Base-by-base conservation (phyloP, 192 early-diverging fungal genomes). In the Backusella tuberculispora region DNA sequence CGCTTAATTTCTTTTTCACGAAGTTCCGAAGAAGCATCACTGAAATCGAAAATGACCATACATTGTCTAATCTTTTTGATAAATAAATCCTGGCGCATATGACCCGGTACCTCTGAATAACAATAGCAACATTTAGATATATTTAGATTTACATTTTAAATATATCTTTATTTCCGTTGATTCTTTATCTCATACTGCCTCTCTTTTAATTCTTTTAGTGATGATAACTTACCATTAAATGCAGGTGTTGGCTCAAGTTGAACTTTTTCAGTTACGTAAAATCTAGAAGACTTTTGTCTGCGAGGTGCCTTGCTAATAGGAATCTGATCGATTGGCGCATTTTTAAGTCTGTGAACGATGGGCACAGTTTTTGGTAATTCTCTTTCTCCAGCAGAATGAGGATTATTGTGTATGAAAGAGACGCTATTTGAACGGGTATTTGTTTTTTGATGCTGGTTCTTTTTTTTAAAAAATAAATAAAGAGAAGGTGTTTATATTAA, bases 1-100 rank as follows among this genome's bases (percentile, higher is more conserved):
- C 92, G 85, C 80, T 97, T 97, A 71, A 96, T 93, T 74, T 97
- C 95, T 66, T 97, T 97, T 76, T 91, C 93, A 56, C 88, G 88
- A 9, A 95, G 76, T 78, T 95, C 92, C 8, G 88, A 82, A 63
- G 90, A 83, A 6, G 88, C 80, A 79, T 94, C 94, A 68, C 88
- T 94, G 75, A 97, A 97, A 80, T 97, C 95, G 78, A 96, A 97
- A 4, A 96, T 80, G 21, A 91, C 86, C 26, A 83, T 86, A 75
- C 95, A 97, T 77, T 96, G 95, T 41, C 83, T 80, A 12, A 97
- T 77, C 78, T 97, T 97, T 81, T 92, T 90, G 47, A 92, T 72
- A 48, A 96, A 88, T 42, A 97, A 85, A 19, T 93, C 93, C 48
- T 87, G 89, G 9, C 94, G 91, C 75, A 94, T 90, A 42, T 80